Percentiles rank a stretch among this genome's conserved stretches.
Evolutionary conservation across 2,329 filamentous ascomycete genomes (phyloP).

Genomic region (Verticillium longisporum): DNA sequence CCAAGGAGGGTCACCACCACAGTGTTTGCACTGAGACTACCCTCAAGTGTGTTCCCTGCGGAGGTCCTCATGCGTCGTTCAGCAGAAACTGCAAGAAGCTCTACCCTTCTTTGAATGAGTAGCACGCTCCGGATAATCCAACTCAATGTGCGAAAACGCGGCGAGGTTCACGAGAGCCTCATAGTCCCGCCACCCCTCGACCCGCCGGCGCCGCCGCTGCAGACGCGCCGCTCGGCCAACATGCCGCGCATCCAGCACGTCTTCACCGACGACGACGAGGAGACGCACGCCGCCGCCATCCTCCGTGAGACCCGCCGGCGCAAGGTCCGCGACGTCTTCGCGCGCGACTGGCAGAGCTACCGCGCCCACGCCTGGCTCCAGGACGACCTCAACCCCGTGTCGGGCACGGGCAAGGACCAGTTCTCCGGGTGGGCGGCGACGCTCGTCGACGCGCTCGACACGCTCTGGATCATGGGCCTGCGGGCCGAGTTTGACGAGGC

Average conservation of each 20-base stretch:
- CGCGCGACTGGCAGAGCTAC: slow-evolving; percentile 33
- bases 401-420: slow-evolving; percentile 31
- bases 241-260: slow-evolving; percentile 28
- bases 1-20: too few relatives aligned
- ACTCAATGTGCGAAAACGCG: too few relatives aligned
- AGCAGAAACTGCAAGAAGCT: too few relatives aligned
- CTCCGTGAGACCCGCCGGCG: slow-evolving; percentile 23
- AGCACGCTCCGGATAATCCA: too few relatives aligned
- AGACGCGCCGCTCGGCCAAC: neutral
- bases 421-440: slow-evolving; percentile 42
- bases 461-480: slow-evolving; percentile 48
- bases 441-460: slow-evolving; percentile 40
- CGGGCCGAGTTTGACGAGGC: slow-evolving; percentile 41
- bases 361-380: slow-evolving; percentile 30
- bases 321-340: slow-evolving; percentile 29
- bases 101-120: too few relatives aligned
- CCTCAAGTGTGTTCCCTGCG: too few relatives aligned
- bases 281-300: slow-evolving; percentile 11
- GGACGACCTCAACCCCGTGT: slow-evolving; percentile 40
- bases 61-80: too few relatives aligned
- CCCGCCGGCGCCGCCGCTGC: slow-evolving; percentile 12
- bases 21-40: too few relatives aligned
- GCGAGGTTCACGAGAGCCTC: too few relatives aligned
- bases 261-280: slow-evolving; percentile 15
- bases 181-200: slow-evolving; percentile 13